These are phyloP conservation scores for Fusarium verticillioides DNA, from an alignment of 2,329 filamentous ascomycete species.

Conservation along the genomic window DNA sequence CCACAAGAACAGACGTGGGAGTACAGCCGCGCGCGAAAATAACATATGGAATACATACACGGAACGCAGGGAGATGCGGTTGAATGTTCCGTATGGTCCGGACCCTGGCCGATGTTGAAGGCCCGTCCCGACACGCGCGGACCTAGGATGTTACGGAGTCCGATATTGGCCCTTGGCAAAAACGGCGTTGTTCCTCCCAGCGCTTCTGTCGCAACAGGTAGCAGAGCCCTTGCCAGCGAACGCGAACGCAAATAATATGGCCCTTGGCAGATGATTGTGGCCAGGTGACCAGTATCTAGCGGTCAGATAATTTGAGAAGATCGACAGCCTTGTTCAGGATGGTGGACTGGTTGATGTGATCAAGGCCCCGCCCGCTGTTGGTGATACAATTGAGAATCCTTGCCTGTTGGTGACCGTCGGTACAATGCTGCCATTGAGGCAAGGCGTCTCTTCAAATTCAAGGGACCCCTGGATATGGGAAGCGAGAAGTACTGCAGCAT, in stretches of 20 bases:
- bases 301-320: conserved; percentile 27
- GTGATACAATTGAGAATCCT: conserved; percentile 33
- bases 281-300: conserved; percentile 26
- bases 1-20: neutral
- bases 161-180: conserved; percentile 27
- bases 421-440: conserved; percentile 25
- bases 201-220: conserved; percentile 12
- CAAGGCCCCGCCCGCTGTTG: conserved; percentile 38
- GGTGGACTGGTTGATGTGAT: conserved; percentile 35
- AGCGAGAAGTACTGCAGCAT: conserved; percentile 21
- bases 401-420: conserved; percentile 22
- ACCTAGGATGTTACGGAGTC: conserved; percentile 34
- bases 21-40: conserved; percentile 30
- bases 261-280: conserved; percentile 27
- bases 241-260: conserved; percentile 7
- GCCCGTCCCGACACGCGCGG: conserved; percentile 36
- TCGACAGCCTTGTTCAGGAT: conserved; percentile 25
- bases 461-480: conserved; percentile 20
- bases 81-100: conserved; percentile 27
- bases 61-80: conserved; percentile 23
- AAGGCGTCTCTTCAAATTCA: conserved; percentile 33
- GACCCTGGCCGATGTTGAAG: conserved; percentile 20
- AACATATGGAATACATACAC: conserved; percentile 13
- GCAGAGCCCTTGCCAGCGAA: conserved; percentile 16
- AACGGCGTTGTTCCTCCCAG: conserved; percentile 7